A percentile compares a stretch with the other conserved stretches of the same genome.
Evolutionary conservation across 768 basidiomycete genomes (phyloP).

Genomic region (Termitomyces sp.): DNA sequence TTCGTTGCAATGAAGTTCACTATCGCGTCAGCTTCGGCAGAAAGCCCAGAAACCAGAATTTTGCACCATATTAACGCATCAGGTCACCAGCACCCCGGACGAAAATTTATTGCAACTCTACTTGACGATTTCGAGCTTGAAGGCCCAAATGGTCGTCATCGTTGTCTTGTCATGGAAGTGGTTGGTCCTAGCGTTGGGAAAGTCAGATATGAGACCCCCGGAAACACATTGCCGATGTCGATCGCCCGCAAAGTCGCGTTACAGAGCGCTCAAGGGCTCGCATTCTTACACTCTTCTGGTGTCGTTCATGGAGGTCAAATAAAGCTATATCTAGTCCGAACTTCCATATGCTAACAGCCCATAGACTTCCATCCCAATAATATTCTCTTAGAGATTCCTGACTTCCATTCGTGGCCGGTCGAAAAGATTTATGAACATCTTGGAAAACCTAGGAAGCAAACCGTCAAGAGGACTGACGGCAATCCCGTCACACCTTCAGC

Average conservation of each 20-base stretch:
- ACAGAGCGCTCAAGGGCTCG: slow-evolving; percentile 49
- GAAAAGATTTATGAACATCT: slow-evolving; percentile 5
- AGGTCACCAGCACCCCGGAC: slow-evolving; percentile 22
- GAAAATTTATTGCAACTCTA: slow-evolving; percentile 54
- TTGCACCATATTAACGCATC: slow-evolving; percentile 2
- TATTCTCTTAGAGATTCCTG: neutral
- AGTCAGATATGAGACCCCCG: slow-evolving; percentile 41
- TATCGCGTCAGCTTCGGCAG: slow-evolving; percentile 38
- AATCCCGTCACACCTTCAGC: neutral
- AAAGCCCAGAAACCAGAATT: slow-evolving; percentile 4
- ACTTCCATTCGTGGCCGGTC: slow-evolving; percentile 8
- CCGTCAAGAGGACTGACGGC: neutral
- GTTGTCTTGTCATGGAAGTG: slow-evolving; percentile 83
- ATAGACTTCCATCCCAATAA: slow-evolving; percentile 6
- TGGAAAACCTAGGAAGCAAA: neutral
- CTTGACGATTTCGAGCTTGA: slow-evolving; percentile 77
- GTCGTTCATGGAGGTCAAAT: slow-evolving; percentile 67
- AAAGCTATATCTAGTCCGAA: slow-evolving; percentile 30
- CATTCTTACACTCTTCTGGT: slow-evolving; percentile 55
- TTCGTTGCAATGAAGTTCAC: slow-evolving; percentile 54
- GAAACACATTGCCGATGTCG: slow-evolving; percentile 42
- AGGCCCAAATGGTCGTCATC: slow-evolving; percentile 76
- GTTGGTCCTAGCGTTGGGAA: slow-evolving; percentile 75
- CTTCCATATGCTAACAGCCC: neutral
- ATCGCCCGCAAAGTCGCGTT: slow-evolving; percentile 51